These are phyloP conservation scores for Chrysoporthe deuterocubensis DNA, from an alignment of 2,329 filamentous ascomycete species.

Conservation along the genomic window DNA sequence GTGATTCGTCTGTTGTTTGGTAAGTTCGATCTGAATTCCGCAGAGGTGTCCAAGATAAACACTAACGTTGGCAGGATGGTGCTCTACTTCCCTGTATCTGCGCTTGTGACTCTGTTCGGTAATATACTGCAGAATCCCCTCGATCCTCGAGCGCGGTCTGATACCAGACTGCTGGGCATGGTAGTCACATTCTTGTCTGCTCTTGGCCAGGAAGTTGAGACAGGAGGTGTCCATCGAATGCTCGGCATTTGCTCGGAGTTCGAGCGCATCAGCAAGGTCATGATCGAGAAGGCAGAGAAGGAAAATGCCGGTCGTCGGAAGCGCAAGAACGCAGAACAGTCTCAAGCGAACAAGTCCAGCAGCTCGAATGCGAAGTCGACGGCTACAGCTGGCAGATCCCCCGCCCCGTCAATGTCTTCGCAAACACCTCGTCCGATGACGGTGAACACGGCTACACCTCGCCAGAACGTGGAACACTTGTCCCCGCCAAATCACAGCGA, in stretches of 20 bases:
- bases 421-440: slow-evolving; percentile 39
- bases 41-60: not conserved
- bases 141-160: slow-evolving; percentile 84
- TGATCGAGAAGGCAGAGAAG: slow-evolving; percentile 89
- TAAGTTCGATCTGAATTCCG: slow-evolving; percentile 49
- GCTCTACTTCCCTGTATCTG: slow-evolving; percentile 94
- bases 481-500: slow-evolving; percentile 36
- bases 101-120: slow-evolving; percentile 91
- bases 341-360: slow-evolving; percentile 19
- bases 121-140: slow-evolving; percentile 96
- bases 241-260: slow-evolving; percentile 94
- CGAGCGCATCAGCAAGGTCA: slow-evolving; percentile 87
- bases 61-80: slow-evolving; percentile 66
- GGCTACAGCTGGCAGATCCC: slow-evolving; percentile 11
- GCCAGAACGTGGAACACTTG: slow-evolving; percentile 36
- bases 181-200: slow-evolving; percentile 92
- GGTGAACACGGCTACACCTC: slow-evolving; percentile 37
- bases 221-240: slow-evolving; percentile 91
- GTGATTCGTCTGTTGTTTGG: slow-evolving; percentile 95
- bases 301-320: slow-evolving; percentile 82
- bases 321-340: slow-evolving; percentile 64
- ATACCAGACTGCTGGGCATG: slow-evolving; percentile 87
- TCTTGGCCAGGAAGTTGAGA: slow-evolving; percentile 86
- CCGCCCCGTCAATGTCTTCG: slow-evolving; percentile 32
- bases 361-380: slow-evolving; percentile 16